Evolutionary conservation across 768 basidiomycete species (phyloP), one percentile per base, ranked within the genome.

Genomic region (Gymnopilus junonius): DNA sequence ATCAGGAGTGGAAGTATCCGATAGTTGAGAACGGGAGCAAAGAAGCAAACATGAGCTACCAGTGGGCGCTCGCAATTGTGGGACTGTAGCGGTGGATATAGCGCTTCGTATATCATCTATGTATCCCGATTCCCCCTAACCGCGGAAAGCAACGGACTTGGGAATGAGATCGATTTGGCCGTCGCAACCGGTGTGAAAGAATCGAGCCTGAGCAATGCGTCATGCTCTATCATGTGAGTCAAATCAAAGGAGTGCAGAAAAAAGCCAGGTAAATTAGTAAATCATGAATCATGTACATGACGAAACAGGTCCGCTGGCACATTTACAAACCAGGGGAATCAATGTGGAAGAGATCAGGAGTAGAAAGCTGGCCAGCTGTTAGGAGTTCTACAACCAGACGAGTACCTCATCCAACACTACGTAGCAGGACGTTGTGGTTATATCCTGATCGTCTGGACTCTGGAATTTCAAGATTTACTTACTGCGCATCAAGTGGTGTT

Each of bases 271-370:
- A 42, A 54, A 59, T 45, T 14, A n/a, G 5, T 50, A n/a, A 21
- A 55, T 62, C 51, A 15, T 55, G 54, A 48, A n/a, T n/a, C 54
- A 48, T n/a, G 46, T 35, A 37, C 32, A 58, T 43, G 48, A 40
- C 20, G 29, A 56, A 35, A 37, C 48, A 56, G 55, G 32, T 51
- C 48, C 48, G 48, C 58, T 58, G 62, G 62, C 48, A 51, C 32
- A 31, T 51, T n/a, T n/a, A 29, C 29, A 15, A 17, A 2, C 27
- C 17, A 29, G 6, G 25, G 27, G 12, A 50, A 27, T 25, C 10
- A 27, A 46, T 51, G 15, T n/a, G 31, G 27, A 51, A 17, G 48
- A n/a, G 31, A 29, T 31, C 48, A 51, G 12, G 23, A 29, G n/a
- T n/a, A 8, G 4, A 29, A 31, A 32, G 45, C n/a, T n/a, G n/a